Evolutionary conservation across 495 filamentous ascomycete genomes (phyloP).

Genomic region (Astrocystis sublimbata): DNA sequence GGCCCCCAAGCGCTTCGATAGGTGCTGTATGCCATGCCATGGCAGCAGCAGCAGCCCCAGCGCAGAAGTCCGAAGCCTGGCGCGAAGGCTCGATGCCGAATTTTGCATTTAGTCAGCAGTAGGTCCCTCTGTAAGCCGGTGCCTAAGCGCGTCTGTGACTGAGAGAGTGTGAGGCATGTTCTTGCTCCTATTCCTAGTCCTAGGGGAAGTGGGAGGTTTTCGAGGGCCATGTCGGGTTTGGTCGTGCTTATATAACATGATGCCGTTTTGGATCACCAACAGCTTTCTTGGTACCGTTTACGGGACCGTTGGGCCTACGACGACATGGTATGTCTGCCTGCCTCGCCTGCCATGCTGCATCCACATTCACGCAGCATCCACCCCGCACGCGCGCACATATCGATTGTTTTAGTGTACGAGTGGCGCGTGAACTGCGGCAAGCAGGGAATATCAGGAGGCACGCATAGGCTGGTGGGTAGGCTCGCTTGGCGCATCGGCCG

Average conservation of each 20-base stretch:
- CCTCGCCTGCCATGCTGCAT: not conserved
- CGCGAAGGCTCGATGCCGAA: not conserved
- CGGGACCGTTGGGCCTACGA: conserved; percentile 11
- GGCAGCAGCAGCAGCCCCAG: not conserved
- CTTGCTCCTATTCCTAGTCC: not conserved
- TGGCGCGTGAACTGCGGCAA: conserved; percentile 19
- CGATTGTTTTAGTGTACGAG: conserved; percentile 9
- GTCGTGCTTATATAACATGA: too few relatives aligned
- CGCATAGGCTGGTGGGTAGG: conserved; percentile 1
- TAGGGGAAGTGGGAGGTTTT: too few relatives aligned
- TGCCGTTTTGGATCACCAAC: too few relatives aligned
- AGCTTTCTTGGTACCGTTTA: too few relatives aligned
- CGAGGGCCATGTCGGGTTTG: too few relatives aligned
- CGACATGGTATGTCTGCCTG: too few relatives aligned
- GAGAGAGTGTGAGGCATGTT: not conserved
- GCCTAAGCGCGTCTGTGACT: not conserved
- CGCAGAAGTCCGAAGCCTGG: not conserved
- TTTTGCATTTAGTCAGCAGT: not conserved
- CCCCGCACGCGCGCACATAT: conserved; percentile 18
- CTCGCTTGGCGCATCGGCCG: conserved; percentile 18
- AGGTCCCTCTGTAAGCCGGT: not conserved
- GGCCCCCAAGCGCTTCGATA: not conserved
- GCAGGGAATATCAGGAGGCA: conserved; percentile 9
- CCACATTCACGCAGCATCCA: conserved; percentile 11
- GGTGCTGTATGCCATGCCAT: too few relatives aligned